phyloP scores from a whole-genome alignment of 2,329 filamentous ascomycete genomes.

The Epichloe hybrida region DNA sequence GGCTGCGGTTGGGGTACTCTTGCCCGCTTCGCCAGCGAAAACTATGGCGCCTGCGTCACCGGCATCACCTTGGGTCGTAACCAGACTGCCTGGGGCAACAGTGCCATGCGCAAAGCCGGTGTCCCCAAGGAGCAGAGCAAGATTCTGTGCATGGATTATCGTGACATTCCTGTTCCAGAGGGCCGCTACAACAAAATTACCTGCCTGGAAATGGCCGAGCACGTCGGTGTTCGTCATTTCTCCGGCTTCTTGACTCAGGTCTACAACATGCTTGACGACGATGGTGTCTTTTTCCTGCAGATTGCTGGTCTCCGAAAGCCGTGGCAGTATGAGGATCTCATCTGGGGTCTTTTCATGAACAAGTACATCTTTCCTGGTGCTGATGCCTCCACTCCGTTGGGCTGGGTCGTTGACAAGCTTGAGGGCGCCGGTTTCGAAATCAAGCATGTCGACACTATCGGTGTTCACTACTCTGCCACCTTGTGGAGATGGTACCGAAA shows the following conservation, averaged over 20 bases:
- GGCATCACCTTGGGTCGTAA: conserved; percentile 92
- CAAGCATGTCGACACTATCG: conserved; percentile 84
- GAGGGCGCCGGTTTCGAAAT: conserved; percentile 63
- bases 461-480: conserved; percentile 93
- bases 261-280: conserved; percentile 90
- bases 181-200: conserved; percentile 79
- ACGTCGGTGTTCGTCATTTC: conserved; percentile 90
- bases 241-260: conserved; percentile 70
- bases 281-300: conserved; percentile 92
- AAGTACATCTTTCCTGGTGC: conserved; percentile 98
- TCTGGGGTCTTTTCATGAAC: conserved; percentile 99
- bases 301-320: conserved; percentile 84
- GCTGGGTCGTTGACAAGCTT: conserved; percentile 71
- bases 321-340: conserved; percentile 96
- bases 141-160: conserved; percentile 94
- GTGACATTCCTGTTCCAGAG: conserved; percentile 71
- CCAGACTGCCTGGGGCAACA: conserved; percentile 95
- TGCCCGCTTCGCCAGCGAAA: conserved; percentile 79
- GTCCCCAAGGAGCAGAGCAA: conserved; percentile 79
- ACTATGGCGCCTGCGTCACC: conserved; percentile 75
- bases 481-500: conserved; percentile 98
- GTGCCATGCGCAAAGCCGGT: conserved; percentile 67
- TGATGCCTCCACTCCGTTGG: conserved; percentile 85
- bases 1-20: conserved; percentile 98
- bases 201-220: conserved; percentile 96